Evolutionary conservation across 257 asterid species (phyloP).

Genomic region (Phtheirospermum japonicum): DNA sequence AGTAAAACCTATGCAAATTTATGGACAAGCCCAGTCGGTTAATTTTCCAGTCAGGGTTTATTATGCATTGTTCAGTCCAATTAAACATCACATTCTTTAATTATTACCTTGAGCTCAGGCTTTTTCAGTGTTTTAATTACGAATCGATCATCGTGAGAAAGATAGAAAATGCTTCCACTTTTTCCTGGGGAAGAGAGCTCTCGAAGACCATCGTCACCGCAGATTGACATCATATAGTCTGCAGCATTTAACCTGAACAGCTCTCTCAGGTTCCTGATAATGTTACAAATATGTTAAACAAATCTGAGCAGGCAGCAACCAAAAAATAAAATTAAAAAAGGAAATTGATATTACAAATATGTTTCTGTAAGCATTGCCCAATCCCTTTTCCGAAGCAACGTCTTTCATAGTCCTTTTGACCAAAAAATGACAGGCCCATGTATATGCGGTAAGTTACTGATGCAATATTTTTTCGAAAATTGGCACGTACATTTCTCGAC

Average conservation of each 20-base stretch:
- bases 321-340: neutral
- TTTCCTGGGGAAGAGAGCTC: constrained; percentile 93
- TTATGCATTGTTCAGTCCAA: too few species aligned
- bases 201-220: constrained; percentile 89
- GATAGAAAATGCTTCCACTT: constrained; percentile 94
- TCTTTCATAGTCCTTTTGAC: too few species aligned
- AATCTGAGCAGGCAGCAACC: neutral
- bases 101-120: constrained; percentile 73
- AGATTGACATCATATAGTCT: constrained; percentile 96
- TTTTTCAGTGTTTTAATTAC: constrained; percentile 83
- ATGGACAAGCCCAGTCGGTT: constrained; percentile 19
- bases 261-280: constrained; percentile 89
- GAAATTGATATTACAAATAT: neutral
- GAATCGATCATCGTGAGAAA: constrained; percentile 85
- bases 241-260: constrained; percentile 88
- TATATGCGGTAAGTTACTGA: too few species aligned
- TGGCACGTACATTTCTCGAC: too few species aligned
- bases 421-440: too few species aligned
- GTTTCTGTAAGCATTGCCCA: neutral
- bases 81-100: constrained; percentile 15
- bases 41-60: neutral
- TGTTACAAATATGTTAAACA: neutral
- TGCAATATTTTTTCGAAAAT: too few species aligned
- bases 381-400: neutral
- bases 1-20: constrained; percentile 54